These are phyloP conservation scores for Sugiyamaella smithiae DNA, from an alignment of 805 yeast genomes.

Conservation along the genomic window DNA sequence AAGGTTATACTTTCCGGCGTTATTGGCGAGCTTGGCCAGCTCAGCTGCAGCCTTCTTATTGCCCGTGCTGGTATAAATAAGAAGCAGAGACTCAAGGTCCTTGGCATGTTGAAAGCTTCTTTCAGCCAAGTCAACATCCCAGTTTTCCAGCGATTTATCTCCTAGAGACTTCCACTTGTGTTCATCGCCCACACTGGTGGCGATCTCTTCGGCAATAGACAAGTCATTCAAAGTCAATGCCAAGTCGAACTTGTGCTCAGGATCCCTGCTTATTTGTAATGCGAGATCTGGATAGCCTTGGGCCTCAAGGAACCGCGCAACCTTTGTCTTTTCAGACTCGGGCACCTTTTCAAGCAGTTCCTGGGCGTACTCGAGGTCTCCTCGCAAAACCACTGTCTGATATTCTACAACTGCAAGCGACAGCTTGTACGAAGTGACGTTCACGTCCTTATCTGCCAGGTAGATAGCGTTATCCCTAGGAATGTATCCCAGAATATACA, in stretches of 20 bases:
- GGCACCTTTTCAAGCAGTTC: slow-evolving; percentile 56
- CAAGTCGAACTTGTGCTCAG: slow-evolving; percentile 88
- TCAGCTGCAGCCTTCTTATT: slow-evolving; percentile 55
- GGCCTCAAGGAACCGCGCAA: slow-evolving; percentile 90
- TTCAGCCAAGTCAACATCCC: slow-evolving; percentile 79
- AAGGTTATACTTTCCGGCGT: slow-evolving; percentile 77
- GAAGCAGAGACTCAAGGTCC: slow-evolving; percentile 77
- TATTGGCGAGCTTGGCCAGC: slow-evolving; percentile 65
- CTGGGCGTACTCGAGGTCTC: slow-evolving; percentile 83
- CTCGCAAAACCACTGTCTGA: slow-evolving; percentile 93
- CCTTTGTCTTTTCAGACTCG: slow-evolving; percentile 63
- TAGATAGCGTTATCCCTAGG: slow-evolving; percentile 88
- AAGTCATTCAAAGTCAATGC: slow-evolving; percentile 77
- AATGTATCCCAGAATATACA: slow-evolving; percentile 83
- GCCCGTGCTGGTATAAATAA: slow-evolving; percentile 79
- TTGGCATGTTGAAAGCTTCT: slow-evolving; percentile 74
- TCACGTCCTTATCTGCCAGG: slow-evolving; percentile 86
- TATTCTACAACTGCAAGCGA: slow-evolving; percentile 87
- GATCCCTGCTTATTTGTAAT: slow-evolving; percentile 73
- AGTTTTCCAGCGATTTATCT: slow-evolving; percentile 72
- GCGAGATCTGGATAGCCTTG: slow-evolving; percentile 88
- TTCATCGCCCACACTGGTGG: slow-evolving; percentile 45
- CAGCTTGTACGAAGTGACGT: slow-evolving; percentile 74
- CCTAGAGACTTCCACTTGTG: slow-evolving; percentile 91
- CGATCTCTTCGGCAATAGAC: slow-evolving; percentile 65